Conservation (phyloP, 495 filamentous ascomycete species). For the Astrothelium subdiscretum region DNA sequence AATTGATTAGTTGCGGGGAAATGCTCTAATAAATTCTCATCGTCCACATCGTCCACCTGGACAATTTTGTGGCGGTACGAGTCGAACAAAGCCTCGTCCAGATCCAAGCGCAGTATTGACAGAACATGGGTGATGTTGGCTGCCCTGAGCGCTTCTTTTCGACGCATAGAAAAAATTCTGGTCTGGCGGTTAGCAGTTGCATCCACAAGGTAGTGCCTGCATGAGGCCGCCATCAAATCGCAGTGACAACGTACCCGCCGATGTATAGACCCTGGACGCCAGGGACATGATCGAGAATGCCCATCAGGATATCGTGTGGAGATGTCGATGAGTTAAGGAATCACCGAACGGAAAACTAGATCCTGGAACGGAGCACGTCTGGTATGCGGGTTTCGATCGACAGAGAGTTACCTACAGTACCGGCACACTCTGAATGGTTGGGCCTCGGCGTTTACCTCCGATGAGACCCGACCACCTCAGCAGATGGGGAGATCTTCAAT, state of each 20-base stretch:
- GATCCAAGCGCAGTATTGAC: conserved; percentile 58
- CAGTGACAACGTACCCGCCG: conserved; percentile 55
- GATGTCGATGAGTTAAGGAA: not conserved
- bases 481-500: too few relatives aligned
- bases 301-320: conserved; percentile 16
- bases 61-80: conserved; percentile 61
- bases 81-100: conserved; percentile 41
- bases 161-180: conserved; percentile 67
- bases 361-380: not conserved
- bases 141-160: conserved; percentile 51
- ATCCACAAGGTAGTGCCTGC: not conserved
- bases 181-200: not conserved
- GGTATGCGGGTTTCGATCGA: not conserved
- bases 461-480: not conserved
- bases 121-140: conserved; percentile 81
- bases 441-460: not conserved
- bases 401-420: not conserved
- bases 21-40: conserved; percentile 74
- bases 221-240: conserved; percentile 4
- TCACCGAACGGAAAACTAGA: not conserved
- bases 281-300: conserved; percentile 40
- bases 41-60: conserved; percentile 76
- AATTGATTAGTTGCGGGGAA: conserved; percentile 67
- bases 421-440: too few relatives aligned
- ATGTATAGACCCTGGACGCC: conserved; percentile 69